Conservation (phyloP, 805 yeast species). For the Candida rishiriensis region DNA sequence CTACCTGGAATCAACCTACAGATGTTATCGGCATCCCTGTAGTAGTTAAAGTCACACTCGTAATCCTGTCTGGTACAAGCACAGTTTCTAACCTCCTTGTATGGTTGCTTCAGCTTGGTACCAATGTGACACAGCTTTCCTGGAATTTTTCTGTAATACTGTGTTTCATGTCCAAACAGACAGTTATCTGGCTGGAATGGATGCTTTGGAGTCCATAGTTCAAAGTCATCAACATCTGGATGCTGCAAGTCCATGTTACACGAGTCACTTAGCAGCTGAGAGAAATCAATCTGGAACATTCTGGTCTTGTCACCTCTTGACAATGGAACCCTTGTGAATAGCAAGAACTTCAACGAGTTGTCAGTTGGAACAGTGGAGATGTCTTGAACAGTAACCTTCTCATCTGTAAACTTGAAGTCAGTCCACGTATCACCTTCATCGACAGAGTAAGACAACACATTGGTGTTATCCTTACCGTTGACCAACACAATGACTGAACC, state of each 20-base stretch:
- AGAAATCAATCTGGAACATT: slow-evolving; percentile 56
- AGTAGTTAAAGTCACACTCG: slow-evolving; percentile 87
- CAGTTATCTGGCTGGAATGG: slow-evolving; percentile 50
- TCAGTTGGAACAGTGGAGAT: slow-evolving; percentile 85
- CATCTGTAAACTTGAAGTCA: slow-evolving; percentile 58
- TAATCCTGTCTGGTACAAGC: slow-evolving; percentile 77
- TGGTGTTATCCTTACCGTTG: slow-evolving; percentile 53
- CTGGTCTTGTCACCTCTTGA: slow-evolving; percentile 45
- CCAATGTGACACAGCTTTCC: slow-evolving; percentile 66
- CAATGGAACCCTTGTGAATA: slow-evolving; percentile 51
- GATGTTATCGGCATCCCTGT: slow-evolving; percentile 62
- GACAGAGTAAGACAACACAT: slow-evolving; percentile 56
- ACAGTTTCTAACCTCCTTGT: slow-evolving; percentile 59
- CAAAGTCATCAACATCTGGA: slow-evolving; percentile 52
- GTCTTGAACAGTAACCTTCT: slow-evolving; percentile 57
- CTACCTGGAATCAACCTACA: slow-evolving; percentile 74
- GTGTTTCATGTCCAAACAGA: slow-evolving; percentile 63
- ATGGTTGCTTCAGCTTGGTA: slow-evolving; percentile 51
- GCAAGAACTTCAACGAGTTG: slow-evolving; percentile 68
- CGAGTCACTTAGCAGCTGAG: slow-evolving; percentile 39
- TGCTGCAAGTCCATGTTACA: slow-evolving; percentile 44
- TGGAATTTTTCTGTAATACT: slow-evolving; percentile 55
- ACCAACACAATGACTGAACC: slow-evolving; percentile 80
- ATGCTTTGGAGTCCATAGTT: slow-evolving; percentile 54
- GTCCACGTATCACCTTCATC: slow-evolving; percentile 79